Base-by-base conservation (phyloP, 352 stramenopile species). In the Pythium pyrilobum region DNA sequence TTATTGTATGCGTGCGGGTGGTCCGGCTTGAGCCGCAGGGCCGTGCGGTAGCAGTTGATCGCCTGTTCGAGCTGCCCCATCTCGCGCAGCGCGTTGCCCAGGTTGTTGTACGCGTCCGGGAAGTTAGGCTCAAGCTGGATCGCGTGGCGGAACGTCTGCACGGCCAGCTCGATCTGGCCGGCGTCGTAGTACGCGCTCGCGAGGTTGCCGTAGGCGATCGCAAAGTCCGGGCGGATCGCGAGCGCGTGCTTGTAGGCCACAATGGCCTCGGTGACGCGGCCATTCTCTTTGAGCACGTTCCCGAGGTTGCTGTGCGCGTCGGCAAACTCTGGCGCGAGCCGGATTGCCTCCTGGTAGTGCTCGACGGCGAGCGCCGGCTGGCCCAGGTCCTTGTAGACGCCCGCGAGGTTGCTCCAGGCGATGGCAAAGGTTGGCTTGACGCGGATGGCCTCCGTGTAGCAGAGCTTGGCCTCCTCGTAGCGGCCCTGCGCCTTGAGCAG, bases 1-100 rank as follows among this genome's bases (percentile, higher is more conserved):
- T 97, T 97, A 74, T 97, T 97, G 72, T 97, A 97, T 7, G 90
- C 89, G 58, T 97, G 89, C 10, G 89, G 85, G 60, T 98, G 90
- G 67, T 97, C 89, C 0, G 90, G 81, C 55, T 96, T 97, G 23
- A 97, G 69, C 25, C 87, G 71, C 39, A 98, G 65, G 27, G 89
- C 89, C 21, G 84, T 94, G 20, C 85, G 75, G 66, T 97, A 98
- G 65, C 85, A 95, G 40, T 72, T 78, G 16, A 97, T 83, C 6
- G 79, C 70, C 33, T 89, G 79, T 37, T 92, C 81, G 20, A 92
- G 64, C 40, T 96, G 77, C 5, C 78, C 83, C 34, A 89, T 73
- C 41, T 96, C 89, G 10, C 87, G 74, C 34, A 97, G 62, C 10
- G 92, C 92, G 43, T 97, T 97, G 25, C 89, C 92, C 21, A 97